These are phyloP conservation scores for Trichomonas gallinae DNA, from an alignment of 208 protist species.

Conservation along the genomic window DNA sequence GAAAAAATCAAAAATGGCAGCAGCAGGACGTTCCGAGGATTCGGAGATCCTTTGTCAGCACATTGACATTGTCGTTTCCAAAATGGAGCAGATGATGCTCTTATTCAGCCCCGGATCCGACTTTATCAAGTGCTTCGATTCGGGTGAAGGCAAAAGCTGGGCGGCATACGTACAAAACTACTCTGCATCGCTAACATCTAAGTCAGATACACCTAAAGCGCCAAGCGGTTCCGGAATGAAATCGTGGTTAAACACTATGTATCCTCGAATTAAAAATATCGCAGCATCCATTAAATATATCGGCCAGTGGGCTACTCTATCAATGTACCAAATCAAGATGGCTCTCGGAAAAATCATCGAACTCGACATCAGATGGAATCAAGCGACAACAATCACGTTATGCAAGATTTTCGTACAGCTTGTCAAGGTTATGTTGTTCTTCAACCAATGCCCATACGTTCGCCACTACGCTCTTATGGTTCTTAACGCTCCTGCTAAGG, in stretches of 20 bases:
- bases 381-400: neutral
- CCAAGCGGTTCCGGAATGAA: neutral
- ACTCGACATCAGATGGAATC: neutral
- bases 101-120: neutral
- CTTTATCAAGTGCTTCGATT: neutral
- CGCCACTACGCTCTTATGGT: neutral
- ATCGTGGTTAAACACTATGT: neutral
- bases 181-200: too few relatives aligned
- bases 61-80: neutral
- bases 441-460: neutral
- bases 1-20: neutral
- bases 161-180: neutral
- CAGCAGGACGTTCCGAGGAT: neutral
- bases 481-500: neutral
- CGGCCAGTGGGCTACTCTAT: neutral
- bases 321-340: neutral
- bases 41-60: neutral
- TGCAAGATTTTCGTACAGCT: neutral
- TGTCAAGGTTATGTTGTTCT: neutral
- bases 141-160: neutral
- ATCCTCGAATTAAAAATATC: neutral
- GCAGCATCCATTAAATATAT: neutral
- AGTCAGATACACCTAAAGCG: neutral
- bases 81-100: neutral
- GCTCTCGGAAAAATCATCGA: neutral